Evolutionary conservation across 176 grass and related monocot genomes (phyloP).

Genomic region (Tillandsia fasciculata): DNA sequence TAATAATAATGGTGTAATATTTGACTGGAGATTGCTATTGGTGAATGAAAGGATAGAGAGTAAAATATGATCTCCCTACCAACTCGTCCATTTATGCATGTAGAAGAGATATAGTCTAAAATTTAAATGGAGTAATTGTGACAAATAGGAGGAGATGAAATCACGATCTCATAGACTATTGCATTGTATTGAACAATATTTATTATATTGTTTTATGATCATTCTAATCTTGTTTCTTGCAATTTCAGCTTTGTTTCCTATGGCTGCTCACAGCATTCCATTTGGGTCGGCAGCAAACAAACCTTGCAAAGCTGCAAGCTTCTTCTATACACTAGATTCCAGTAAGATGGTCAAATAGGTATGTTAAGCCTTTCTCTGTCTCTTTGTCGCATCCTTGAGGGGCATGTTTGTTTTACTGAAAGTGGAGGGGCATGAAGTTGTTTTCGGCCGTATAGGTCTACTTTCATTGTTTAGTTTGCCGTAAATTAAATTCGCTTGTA

Average conservation of each 20-base stretch:
- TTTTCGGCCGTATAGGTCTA: too few relatives aligned
- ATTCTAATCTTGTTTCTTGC: constrained; percentile 2
- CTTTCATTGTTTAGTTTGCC: too few relatives aligned
- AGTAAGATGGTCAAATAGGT: neutral
- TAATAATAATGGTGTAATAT: too few relatives aligned
- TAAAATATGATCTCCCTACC: too few relatives aligned
- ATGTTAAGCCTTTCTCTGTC: neutral
- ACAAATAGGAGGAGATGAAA: neutral
- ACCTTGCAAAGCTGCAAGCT: constrained; percentile 46
- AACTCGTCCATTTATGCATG: neutral
- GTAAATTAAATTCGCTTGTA: too few relatives aligned
- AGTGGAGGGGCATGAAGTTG: too few relatives aligned
- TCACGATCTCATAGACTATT: neutral
- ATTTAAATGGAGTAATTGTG: neutral
- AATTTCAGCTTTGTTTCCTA: constrained; percentile 65
- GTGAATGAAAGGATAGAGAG: too few relatives aligned
- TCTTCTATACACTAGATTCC: constrained; percentile 14
- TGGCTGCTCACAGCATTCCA: constrained; percentile 71
- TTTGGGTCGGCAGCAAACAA: constrained; percentile 69
- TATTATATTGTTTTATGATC: constrained; percentile 1
- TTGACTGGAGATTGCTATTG: too few relatives aligned
- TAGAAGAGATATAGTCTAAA: neutral
- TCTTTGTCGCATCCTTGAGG: neutral
- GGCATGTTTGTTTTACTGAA: too few relatives aligned
- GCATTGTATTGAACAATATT: neutral